Evolutionary conservation across 1,139 yeast genomes (phyloP), one percentile per base, ranked within the genome.

Genomic region (Wickerhamiella infanticola): DNA sequence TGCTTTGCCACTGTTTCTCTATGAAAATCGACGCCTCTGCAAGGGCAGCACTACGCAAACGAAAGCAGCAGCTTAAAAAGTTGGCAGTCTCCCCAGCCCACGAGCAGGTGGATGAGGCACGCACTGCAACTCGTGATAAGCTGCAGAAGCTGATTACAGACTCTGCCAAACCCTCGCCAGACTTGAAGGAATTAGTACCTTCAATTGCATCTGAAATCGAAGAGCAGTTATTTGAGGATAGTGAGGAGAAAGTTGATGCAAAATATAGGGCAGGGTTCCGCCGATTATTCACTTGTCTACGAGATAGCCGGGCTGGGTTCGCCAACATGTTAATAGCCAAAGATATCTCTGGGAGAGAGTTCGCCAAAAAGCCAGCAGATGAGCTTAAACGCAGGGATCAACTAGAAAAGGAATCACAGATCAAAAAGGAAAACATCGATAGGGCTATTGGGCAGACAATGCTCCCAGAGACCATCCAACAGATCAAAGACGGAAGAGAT

Each of bases 401-500:
- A 45, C 54, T 53, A 35, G 47, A 38, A 3, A 48, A 55, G n/a
- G 59, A 64, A 43, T 47, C 53, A 13, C 44, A 49, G 37, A 47
- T 64, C n/a, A 49, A 55, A 27, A 58, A 58, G 41, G 47, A 52
- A 27, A 64, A 58, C 23, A 45, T 65, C 37, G 55, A 56, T 26
- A 47, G 53, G 42, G 57, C 59, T 35, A 57, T 56, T 11, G 54
- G 61, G 11, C 52, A 58, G 6, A 55, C 55, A 29, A 51, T 50
- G 11, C 47, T 62, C 24, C 66, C 67, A 2, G 61, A 57, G 5
- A 60, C 50, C 24, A 56, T 59, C 27, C 50, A 54, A 26, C 55
- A 58, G 25, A 29, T 54, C 4, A 56, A 57, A 44, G 68, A 65
- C 47, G 68, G 61, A 50, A 56, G 63, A 7, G 68, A 63, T 3